phyloP scores from a whole-genome alignment of 768 basidiomycete species.

The Grammothele lineata region DNA sequence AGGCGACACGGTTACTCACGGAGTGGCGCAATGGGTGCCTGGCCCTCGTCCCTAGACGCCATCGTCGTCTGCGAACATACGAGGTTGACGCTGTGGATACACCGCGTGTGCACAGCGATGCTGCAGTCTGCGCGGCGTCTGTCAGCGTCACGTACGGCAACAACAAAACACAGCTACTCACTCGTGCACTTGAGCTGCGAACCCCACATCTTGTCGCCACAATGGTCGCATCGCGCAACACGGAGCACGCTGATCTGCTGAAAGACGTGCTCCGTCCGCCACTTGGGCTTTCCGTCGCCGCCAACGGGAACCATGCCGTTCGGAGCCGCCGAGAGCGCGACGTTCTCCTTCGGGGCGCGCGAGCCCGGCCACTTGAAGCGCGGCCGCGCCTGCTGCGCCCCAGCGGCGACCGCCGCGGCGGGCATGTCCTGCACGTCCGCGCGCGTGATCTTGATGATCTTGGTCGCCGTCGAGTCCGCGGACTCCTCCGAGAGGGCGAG shows the following conservation, averaged over 20 bases:
- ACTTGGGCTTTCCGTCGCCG: constrained; percentile 12
- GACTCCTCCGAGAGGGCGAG: constrained; percentile 44
- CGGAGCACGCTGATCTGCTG: constrained; percentile 85
- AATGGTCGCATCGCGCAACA: constrained; percentile 91
- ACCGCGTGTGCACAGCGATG: constrained; percentile 84
- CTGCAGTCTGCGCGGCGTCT: constrained; percentile 59
- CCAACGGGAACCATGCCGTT: background rate
- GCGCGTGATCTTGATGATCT: constrained; percentile 34
- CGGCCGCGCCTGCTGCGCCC: constrained; percentile 41
- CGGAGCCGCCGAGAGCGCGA: constrained; percentile 18
- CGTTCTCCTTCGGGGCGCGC: constrained; percentile 43
- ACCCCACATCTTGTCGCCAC: constrained; percentile 98
- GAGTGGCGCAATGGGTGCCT: constrained; percentile 24
- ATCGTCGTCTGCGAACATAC: constrained; percentile 57
- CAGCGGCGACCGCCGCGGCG: constrained; percentile 4
- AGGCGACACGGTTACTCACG: constrained; percentile 24
- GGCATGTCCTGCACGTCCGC: constrained; percentile 38
- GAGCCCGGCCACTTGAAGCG: constrained; percentile 69
- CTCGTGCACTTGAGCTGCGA: constrained; percentile 89
- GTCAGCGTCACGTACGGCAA: background rate
- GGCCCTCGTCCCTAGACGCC: constrained; percentile 27
- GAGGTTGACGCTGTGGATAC: constrained; percentile 61
- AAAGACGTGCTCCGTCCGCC: constrained; percentile 69
- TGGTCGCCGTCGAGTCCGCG: constrained; percentile 30
- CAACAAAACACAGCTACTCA: constrained; percentile 36